Conservation (phyloP, 148 eudicot species). For the Camellia granthamiana region DNA sequence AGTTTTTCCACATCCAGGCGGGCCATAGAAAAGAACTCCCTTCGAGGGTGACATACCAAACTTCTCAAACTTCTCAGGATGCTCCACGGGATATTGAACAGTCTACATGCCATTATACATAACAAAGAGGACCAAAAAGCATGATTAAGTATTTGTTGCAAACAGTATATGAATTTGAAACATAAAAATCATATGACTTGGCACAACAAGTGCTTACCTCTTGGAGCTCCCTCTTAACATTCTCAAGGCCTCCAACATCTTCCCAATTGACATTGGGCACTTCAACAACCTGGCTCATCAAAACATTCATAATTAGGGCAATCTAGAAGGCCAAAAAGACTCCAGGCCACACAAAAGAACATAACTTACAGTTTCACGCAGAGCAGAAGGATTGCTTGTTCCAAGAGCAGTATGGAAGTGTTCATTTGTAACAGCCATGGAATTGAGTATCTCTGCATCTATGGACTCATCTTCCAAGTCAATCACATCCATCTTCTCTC, state of each 20-base stretch:
- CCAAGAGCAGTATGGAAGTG: conserved; percentile 86
- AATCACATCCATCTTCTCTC: conserved; percentile 91
- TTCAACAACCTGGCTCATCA: conserved; percentile 58
- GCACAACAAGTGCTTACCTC: conserved; percentile 41
- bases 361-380: conserved; percentile 73
- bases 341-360: neutral
- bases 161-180: neutral
- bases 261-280: conserved; percentile 78
- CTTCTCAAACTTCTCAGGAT: conserved; percentile 86
- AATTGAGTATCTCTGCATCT: conserved; percentile 80
- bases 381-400: conserved; percentile 81
- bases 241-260: conserved; percentile 87
- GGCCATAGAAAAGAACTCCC: conserved; percentile 86
- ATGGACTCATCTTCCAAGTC: conserved; percentile 79
- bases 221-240: conserved; percentile 82
- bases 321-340: neutral
- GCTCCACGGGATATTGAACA: conserved; percentile 91
- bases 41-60: conserved; percentile 89
- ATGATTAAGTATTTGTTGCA: neutral
- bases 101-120: conserved; percentile 38
- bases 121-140: neutral
- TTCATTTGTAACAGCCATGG: conserved; percentile 88
- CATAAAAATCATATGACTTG: neutral
- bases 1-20: conserved; percentile 90
- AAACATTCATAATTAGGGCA: neutral